A percentile compares a stretch with the other conserved stretches of the same genome.
Evolutionary conservation across 1,284 basidiomycete species (phyloP).

Genomic region (Coniferiporia weirii): DNA sequence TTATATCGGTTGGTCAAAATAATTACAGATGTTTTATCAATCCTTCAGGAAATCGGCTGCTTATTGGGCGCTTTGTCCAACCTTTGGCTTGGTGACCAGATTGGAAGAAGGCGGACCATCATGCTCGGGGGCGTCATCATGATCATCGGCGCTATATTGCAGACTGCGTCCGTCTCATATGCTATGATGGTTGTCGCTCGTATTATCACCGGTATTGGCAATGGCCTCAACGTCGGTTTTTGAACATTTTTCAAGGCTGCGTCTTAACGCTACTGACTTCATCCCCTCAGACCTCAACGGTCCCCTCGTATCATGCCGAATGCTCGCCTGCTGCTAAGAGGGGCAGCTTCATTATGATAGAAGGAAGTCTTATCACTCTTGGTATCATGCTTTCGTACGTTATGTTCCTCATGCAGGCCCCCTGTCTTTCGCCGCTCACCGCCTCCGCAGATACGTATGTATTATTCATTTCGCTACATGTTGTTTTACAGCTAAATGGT

Average conservation of each 20-base stretch:
- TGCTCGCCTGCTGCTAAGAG: slow-evolving; percentile 55
- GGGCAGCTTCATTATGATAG: slow-evolving; percentile 64
- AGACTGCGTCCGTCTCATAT: slow-evolving; percentile 48
- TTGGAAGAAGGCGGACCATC: slow-evolving; percentile 50
- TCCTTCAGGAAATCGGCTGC: slow-evolving; percentile 46
- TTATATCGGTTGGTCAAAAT: too few relatives aligned
- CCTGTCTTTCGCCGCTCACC: slow-evolving; percentile 29
- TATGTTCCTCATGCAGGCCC: slow-evolving; percentile 32
- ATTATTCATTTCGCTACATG: slow-evolving; percentile 16
- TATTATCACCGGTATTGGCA: slow-evolving; percentile 59
- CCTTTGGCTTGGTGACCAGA: slow-evolving; percentile 49
- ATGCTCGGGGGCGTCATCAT: slow-evolving; percentile 49
- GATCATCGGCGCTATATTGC: slow-evolving; percentile 60
- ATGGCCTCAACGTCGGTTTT: slow-evolving; percentile 55
- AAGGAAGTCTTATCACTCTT: slow-evolving; percentile 64
- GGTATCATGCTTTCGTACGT: slow-evolving; percentile 67
- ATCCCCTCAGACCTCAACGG: slow-evolving; percentile 49
- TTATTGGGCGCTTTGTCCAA: slow-evolving; percentile 47
- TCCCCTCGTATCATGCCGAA: slow-evolving; percentile 62
- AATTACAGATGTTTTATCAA: not conserved
- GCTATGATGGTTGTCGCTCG: slow-evolving; percentile 58
- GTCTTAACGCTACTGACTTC: not conserved
- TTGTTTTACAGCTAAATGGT: not conserved
- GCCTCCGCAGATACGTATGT: slow-evolving; percentile 36
- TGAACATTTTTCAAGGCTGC: not conserved